Base-by-base conservation (phyloP, 768 basidiomycete genomes). In the Neoboletus subvelutipes region DNA sequence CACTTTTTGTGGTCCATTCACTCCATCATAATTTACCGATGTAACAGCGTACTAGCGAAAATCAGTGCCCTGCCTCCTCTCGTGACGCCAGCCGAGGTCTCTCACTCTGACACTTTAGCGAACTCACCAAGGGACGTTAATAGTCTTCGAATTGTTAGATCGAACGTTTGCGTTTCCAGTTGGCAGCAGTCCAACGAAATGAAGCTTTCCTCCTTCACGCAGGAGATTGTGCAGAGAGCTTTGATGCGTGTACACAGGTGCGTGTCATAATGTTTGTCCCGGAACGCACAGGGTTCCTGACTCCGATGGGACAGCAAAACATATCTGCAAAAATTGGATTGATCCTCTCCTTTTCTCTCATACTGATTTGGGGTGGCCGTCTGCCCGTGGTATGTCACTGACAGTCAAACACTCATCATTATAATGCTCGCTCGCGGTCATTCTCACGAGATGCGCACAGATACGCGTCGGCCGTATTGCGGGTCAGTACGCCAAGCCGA, bases 201-300 rank as follows among this genome's bases (percentile, higher is more conserved):
- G 85, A 95, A 65, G 94, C 93, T 0, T 98, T 99, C 74, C 79
- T 99, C 37, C 81, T 99, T 3, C 97, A 99, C 59, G 97, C 97
- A 1, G 97, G 97, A 2, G 97, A 99, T 67, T 99, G 97, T 65
- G 94, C 93, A n/a, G 92, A 95, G 72, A 89, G 91, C 70, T 95
- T 96, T 66, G 88, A 91, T 64, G 92, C 92, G 0, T 94, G 92
- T 69, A 93, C 90, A 0, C 84, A 92, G 59, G 91, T 92, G 68
- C 64, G 82, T 77, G 39, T 29, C 49, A 34, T 41, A 7, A 41
- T 54, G 36, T 52, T 36, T 29, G 34, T 65, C 45, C 49, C 48
- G 62, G 13, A 58, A 59, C 53, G 50, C 52, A 50, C 53, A 20
- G 8, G 1, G 7, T 55, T 33, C 9, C 37, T 61, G 28, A 64